Evolutionary conservation across 2,329 filamentous ascomycete genomes (phyloP), one percentile per base, ranked within the genome.

Genomic region (Ophiosphaerella narmari): DNA sequence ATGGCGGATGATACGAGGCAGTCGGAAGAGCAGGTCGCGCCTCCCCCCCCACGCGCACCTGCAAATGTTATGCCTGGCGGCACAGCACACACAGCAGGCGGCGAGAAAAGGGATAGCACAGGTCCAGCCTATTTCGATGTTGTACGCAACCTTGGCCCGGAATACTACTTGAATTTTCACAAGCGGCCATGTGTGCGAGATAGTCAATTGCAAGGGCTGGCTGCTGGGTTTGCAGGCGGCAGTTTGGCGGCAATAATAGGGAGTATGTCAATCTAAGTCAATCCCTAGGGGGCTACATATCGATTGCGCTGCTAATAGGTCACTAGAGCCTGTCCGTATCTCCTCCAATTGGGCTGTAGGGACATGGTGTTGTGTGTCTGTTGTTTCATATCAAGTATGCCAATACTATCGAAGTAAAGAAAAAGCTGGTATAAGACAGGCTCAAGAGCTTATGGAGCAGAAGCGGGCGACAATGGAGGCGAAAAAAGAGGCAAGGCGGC

Each of bases 311-410:
- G 35, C 55, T 62, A 53, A 64, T 50, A 39, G 12, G 12, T 21
- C n/a, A 70, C 41, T 60, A 83, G 85, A 82, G 36, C 80, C 81
- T 14, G 75, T 91, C 53, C 82, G 81, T 48, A 84, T 82, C 64
- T 85, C 89, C 1, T 86, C 88, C 32, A 95, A 95, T 66, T 96
- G 90, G 89, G 91, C 91, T 0, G 91, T 94, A 5, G 89, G 86
- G 6, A 80, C 85, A 32, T 96, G 94, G 71, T 79, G 87, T 21
- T 69, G 88, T 16, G 83, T 82, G 6, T 86, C 88, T n/a, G 78
- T 88, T 39, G 80, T 82, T 26, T 87, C 87, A 43, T 94, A 91
- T 75, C 90, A 97, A 74, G 91, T 88, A 66, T 97, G 93, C 75
- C 86, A 91, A 66, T 86, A 86, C 60, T 82, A 83, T 54, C 82